Evolutionary conservation across 768 basidiomycete species (phyloP).

Genomic region (Rossbeevera mucosa): DNA sequence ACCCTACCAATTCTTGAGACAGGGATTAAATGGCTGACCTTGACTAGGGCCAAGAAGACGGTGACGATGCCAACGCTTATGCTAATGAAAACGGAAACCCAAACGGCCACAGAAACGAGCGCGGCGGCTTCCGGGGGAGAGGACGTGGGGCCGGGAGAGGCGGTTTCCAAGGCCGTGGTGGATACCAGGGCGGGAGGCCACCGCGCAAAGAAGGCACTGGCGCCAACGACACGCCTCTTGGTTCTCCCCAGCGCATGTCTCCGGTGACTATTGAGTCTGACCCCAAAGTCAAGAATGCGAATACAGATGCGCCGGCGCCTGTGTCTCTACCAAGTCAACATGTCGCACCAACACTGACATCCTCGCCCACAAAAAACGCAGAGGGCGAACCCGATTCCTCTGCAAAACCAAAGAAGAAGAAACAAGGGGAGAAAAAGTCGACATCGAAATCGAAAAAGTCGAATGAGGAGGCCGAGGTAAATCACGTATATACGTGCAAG

Average conservation of each 20-base stretch:
- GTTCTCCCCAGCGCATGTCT: constrained; percentile 52
- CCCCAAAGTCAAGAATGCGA: background rate
- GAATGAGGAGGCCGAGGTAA: constrained; percentile 9
- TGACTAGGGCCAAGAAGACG: background rate
- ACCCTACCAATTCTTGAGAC: background rate
- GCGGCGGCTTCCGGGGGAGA: constrained; percentile 18
- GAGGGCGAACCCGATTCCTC: background rate
- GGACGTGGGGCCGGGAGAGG: constrained; percentile 36
- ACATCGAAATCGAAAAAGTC: constrained; percentile 10
- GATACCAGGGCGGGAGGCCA: constrained; percentile 25
- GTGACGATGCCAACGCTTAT: background rate
- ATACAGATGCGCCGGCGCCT: background rate
- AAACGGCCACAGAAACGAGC: constrained; percentile 10
- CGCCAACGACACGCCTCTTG: constrained; percentile 69
- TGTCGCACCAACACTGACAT: background rate
- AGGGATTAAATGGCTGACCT: background rate
- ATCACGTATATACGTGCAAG: constrained; percentile 1
- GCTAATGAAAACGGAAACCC: constrained; percentile 15
- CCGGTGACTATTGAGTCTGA: constrained; percentile 29
- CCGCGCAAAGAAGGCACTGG: constrained; percentile 42
- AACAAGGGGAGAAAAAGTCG: constrained; percentile 19
- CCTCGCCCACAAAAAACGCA: constrained; percentile 1
- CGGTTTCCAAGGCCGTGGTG: constrained; percentile 22
- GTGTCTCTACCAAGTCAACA: background rate
- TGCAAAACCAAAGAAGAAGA: constrained; percentile 16